Conservation (phyloP, 768 basidiomycete genomes). For the Sarcodon aspratus region DNA sequence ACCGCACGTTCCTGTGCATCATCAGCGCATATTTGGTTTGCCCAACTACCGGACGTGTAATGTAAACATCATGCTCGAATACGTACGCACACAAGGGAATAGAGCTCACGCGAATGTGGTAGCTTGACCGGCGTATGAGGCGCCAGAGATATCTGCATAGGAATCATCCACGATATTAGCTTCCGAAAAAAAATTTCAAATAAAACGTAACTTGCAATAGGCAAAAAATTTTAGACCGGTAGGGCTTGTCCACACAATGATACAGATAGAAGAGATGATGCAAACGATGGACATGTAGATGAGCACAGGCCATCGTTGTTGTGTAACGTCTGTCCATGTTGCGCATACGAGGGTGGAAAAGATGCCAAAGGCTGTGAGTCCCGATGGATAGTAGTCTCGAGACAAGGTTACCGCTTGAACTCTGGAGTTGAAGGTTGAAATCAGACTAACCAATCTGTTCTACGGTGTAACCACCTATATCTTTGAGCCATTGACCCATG, state of each 20-base stretch:
- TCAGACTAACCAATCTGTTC: conserved; percentile 40
- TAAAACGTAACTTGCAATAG: conserved; percentile 36
- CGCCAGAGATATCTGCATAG: conserved; percentile 46
- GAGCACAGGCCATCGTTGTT: conserved; percentile 50
- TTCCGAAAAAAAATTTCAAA: not conserved
- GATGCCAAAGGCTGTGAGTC: conserved; percentile 55
- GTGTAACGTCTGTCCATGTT: conserved; percentile 49
- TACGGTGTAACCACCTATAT: conserved; percentile 48
- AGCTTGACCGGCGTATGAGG: conserved; percentile 67
- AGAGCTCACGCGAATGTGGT: conserved; percentile 55
- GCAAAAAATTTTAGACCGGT: conserved; percentile 63
- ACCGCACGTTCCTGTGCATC: conserved; percentile 60
- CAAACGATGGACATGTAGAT: conserved; percentile 49
- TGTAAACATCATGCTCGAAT: conserved; percentile 1
- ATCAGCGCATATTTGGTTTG: conserved; percentile 66
- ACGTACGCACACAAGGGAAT: not conserved
- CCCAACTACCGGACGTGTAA: conserved; percentile 37
- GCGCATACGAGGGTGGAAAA: conserved; percentile 52
- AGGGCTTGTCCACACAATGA: conserved; percentile 52
- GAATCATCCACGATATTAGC: not conserved
- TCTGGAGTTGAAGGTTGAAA: not conserved
- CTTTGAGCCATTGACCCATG: conserved; percentile 64
- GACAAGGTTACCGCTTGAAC: not conserved
- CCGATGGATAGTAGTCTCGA: conserved; percentile 45
- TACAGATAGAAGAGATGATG: conserved; percentile 40